Evolutionary conservation across 1,139 yeast species (phyloP).

Genomic region (Blastobotrys aristatus): DNA sequence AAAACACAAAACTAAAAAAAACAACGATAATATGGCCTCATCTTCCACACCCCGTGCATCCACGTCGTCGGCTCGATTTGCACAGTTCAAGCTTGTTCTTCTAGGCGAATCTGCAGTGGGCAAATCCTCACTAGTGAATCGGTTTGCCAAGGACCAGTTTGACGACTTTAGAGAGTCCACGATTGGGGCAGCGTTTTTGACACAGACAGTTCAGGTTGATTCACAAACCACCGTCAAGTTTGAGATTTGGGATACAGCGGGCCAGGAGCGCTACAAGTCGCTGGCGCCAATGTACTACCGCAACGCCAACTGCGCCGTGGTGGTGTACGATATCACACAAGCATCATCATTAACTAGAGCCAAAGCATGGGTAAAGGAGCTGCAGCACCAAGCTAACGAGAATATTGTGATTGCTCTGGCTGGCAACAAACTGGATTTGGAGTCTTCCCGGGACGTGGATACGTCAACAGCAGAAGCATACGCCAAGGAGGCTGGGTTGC

Average conservation of each 20-base stretch:
- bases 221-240: constrained; percentile 46
- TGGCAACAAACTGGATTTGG: constrained; percentile 75
- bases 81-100: constrained; percentile 79
- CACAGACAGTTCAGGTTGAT: constrained; percentile 75
- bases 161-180: constrained; percentile 94
- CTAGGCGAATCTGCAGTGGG: constrained; percentile 95
- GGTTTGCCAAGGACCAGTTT: constrained; percentile 91
- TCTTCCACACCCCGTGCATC: constrained; percentile 35
- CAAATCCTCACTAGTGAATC: constrained; percentile 78
- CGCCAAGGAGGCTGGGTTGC: constrained; percentile 67
- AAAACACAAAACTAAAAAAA: background rate
- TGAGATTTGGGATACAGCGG: constrained; percentile 75
- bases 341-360: constrained; percentile 76
- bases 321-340: constrained; percentile 69
- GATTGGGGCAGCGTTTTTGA: constrained; percentile 94
- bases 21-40: background rate
- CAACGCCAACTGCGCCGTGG: constrained; percentile 82
- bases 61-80: constrained; percentile 39
- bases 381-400: constrained; percentile 82
- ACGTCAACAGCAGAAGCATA: constrained; percentile 50
- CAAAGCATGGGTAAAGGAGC: constrained; percentile 92
- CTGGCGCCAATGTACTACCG: constrained; percentile 90
- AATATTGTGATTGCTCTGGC: constrained; percentile 82
- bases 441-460: constrained; percentile 47
- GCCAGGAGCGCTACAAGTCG: constrained; percentile 85